Evolutionary conservation across 148 eudicot genomes (phyloP), one percentile per base, ranked within the genome.

Genomic region (Pouteria glomerata): DNA sequence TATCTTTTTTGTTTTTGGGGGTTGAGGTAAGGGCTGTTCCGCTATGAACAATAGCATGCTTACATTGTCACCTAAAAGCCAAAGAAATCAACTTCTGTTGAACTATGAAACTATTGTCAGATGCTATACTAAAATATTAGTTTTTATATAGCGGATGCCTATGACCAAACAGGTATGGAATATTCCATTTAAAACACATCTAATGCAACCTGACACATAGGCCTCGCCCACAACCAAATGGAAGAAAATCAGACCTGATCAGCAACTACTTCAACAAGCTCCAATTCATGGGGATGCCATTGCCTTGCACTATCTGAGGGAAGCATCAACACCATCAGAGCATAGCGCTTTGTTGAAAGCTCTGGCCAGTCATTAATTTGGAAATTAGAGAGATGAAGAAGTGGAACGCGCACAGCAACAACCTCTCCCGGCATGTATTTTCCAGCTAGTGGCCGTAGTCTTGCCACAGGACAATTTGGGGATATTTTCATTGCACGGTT

Each of bases 251-350:
- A 62, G 50, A 91, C 97, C 98, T 94, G 98, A 77, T 94, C 97
- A 47, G 98, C 98, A 66, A 94, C 98, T 60, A 94, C 97, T 86
- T 94, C 98, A 48, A 94, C 98, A 69, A 94, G 97, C 70, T 94
- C 98, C 86, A 91, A 68, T 70, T 94, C 98, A 80, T 94, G 96
- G 57, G 78, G 85, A 83, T 87, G 98, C 98, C 97, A 91, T 76
- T 86, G 90, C 72, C 98, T 85, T 21, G 97, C 97, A 82, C 98
- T 91, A 59, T 86, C 91, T 21, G 96, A 85, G 62, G 98, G 98
- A 74, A 94, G 91, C 86, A 91, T 91, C 81, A 94, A 80, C 67
- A 94, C 98, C 97, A 94, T 94, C 81, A 94, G 75, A 19, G 98
- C 97, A 73, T 94, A 91, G 51, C 97, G 87, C 72, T 85, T 94